Conservation (phyloP, 192 early-diverging fungal species). For the Coemansia sp. region DNA sequence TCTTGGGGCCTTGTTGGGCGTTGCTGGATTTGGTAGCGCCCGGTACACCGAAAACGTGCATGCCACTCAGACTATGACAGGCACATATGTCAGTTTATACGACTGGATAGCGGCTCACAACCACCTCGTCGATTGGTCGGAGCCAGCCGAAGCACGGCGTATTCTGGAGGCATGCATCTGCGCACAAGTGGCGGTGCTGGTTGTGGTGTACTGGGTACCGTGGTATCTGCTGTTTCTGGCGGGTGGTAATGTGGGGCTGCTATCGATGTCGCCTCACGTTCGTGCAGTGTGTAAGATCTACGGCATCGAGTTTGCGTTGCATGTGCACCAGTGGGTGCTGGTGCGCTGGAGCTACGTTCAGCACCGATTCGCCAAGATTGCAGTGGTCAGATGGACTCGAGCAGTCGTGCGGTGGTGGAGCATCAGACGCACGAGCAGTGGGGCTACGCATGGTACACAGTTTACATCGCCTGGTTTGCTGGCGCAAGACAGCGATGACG, state of each 20-base stretch:
- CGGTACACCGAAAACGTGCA: conserved; percentile 51
- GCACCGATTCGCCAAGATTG: conserved; percentile 5
- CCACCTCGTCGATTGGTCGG: conserved; percentile 49
- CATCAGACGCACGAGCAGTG: background rate
- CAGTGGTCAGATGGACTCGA: conserved; percentile 10
- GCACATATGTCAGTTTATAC: conserved; percentile 37
- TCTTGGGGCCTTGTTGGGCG: conserved; percentile 42
- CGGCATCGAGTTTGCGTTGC: conserved; percentile 35
- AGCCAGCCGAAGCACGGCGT: conserved; percentile 22
- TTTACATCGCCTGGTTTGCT: conserved; percentile 17
- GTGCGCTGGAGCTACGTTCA: conserved; percentile 10
- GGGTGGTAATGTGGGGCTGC: conserved; percentile 34
- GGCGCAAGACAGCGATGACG: conserved; percentile 14
- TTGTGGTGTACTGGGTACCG: conserved; percentile 45
- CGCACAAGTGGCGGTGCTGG: conserved; percentile 29
- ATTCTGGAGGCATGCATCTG: conserved; percentile 29
- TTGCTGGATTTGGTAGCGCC: conserved; percentile 52
- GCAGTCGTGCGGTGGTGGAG: background rate
- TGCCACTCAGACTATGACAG: conserved; percentile 52
- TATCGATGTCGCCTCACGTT: conserved; percentile 49
- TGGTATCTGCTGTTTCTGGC: conserved; percentile 44
- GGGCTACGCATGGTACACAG: background rate
- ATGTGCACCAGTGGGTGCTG: conserved; percentile 25
- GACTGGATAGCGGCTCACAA: conserved; percentile 48
- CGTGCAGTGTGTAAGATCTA: conserved; percentile 47